phyloP scores from a whole-genome alignment of 164 flowering plant species.

The Euptelea pleiosperma region DNA sequence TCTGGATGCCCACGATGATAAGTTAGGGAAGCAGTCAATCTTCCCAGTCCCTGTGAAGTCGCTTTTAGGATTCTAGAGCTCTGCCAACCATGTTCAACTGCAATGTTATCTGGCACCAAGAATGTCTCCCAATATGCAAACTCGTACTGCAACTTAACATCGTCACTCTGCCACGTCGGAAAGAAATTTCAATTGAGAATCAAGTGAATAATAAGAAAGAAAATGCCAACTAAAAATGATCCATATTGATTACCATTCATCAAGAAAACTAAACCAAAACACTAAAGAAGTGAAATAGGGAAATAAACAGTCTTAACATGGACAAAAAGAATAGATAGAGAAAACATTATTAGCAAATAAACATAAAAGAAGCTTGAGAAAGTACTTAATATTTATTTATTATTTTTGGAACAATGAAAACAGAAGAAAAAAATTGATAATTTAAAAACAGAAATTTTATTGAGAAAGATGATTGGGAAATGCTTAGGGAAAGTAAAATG shows the following conservation, averaged over 20 bases:
- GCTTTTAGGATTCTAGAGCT: conserved; percentile 55
- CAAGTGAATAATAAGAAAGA: not conserved
- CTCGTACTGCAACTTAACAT: conserved; percentile 47
- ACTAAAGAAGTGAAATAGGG: no score
- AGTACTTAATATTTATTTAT: no score
- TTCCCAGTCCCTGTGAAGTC: conserved; percentile 62
- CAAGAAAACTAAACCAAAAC: not conserved
- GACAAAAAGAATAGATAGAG: no score
- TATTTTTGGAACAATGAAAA: no score
- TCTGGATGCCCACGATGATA: conserved; percentile 41
- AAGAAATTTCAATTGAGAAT: conserved; percentile 9
- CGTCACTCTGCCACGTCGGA: conserved; percentile 52
- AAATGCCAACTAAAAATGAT: not conserved
- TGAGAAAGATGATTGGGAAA: no score
- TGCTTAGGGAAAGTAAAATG: no score
- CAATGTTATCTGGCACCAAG: conserved; percentile 36
- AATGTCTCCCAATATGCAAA: conserved; percentile 49
- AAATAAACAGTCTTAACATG: no score
- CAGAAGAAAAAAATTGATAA: no score
- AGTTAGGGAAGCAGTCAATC: conserved; percentile 63
- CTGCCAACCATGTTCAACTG: conserved; percentile 39
- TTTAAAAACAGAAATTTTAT: no score
- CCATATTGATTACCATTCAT: not conserved
- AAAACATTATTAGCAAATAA: no score
- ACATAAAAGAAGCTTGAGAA: no score